Evolutionary conservation across 2,329 filamentous ascomycete species (phyloP).

Genomic region (Verticillium alfalfae): DNA sequence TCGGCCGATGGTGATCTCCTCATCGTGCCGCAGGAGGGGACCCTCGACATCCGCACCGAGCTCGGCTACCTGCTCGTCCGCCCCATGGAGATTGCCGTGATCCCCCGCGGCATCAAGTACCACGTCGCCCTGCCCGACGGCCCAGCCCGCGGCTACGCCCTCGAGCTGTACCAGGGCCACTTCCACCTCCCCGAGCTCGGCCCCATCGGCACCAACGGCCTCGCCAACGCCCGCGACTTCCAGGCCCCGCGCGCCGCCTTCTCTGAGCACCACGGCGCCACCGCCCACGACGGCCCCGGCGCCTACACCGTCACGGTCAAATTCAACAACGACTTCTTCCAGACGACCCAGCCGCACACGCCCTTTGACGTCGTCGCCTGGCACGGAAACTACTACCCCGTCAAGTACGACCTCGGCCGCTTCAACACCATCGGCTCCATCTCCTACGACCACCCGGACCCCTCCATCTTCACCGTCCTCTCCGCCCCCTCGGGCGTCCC

Average conservation of each 20-base stretch:
- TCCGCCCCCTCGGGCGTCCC: constrained; percentile 56
- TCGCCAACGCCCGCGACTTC: constrained; percentile 74
- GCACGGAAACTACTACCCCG: constrained; percentile 76
- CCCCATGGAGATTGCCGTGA: constrained; percentile 71
- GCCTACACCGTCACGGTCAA: constrained; percentile 53
- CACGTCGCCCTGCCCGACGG: constrained; percentile 60
- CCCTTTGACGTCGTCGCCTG: constrained; percentile 77
- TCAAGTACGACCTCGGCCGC: constrained; percentile 74
- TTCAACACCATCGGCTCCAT: constrained; percentile 72
- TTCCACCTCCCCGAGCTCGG: constrained; percentile 68
- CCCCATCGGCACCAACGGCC: constrained; percentile 66
- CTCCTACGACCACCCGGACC: constrained; percentile 73
- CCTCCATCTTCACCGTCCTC: constrained; percentile 70
- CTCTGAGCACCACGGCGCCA: constrained; percentile 47
- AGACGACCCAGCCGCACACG: constrained; percentile 60
- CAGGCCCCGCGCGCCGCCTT: constrained; percentile 66
- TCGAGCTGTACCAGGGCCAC: constrained; percentile 69
- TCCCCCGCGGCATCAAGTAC: constrained; percentile 70
- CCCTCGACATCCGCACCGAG: constrained; percentile 72
- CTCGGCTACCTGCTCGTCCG: constrained; percentile 69
- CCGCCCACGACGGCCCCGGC: constrained; percentile 27
- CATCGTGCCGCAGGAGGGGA: constrained; percentile 70
- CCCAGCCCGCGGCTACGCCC: constrained; percentile 65
- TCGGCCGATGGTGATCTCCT: constrained; percentile 76
- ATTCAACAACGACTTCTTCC: constrained; percentile 63